Percentiles rank a stretch among this genome's conserved stretches.
phyloP scores from a whole-genome alignment of 768 basidiomycete species.

The Macrolepiota albuminosa region DNA sequence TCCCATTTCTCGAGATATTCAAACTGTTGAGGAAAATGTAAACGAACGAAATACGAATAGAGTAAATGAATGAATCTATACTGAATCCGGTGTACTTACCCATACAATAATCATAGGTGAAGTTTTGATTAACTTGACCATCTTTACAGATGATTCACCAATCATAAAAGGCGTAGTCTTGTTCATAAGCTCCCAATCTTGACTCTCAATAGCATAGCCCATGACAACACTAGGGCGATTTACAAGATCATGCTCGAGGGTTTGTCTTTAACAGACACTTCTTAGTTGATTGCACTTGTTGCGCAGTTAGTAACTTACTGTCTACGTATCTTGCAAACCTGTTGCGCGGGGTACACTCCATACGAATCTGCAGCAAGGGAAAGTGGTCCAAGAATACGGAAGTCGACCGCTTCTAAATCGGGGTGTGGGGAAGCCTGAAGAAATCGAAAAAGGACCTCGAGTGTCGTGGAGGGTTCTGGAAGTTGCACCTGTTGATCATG shows the following conservation, averaged over 20 bases:
- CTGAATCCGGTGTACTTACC: neutral
- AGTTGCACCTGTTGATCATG: neutral
- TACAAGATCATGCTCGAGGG: neutral
- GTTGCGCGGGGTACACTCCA: neutral
- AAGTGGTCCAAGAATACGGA: constrained; percentile 2
- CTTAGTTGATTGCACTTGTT: neutral
- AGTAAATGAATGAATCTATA: neutral
- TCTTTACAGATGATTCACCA: neutral
- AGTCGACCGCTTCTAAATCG: neutral
- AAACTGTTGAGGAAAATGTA: neutral
- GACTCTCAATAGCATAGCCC: neutral
- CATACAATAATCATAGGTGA: neutral
- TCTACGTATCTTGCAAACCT: constrained; percentile 3
- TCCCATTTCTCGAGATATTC: constrained; percentile 3
- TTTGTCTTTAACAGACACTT: neutral
- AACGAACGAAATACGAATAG: neutral
- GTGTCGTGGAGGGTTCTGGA: neutral
- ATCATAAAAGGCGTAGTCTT: constrained; percentile 3
- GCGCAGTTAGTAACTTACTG: neutral
- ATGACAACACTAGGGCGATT: neutral
- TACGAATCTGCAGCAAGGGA: constrained; percentile 4
- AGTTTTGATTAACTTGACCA: neutral
- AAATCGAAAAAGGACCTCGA: constrained; percentile 1
- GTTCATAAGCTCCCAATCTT: constrained; percentile 1
- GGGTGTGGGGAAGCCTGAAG: neutral